Base-by-base conservation (phyloP, 768 basidiomycete species). In the Lactarius trivialis region DNA sequence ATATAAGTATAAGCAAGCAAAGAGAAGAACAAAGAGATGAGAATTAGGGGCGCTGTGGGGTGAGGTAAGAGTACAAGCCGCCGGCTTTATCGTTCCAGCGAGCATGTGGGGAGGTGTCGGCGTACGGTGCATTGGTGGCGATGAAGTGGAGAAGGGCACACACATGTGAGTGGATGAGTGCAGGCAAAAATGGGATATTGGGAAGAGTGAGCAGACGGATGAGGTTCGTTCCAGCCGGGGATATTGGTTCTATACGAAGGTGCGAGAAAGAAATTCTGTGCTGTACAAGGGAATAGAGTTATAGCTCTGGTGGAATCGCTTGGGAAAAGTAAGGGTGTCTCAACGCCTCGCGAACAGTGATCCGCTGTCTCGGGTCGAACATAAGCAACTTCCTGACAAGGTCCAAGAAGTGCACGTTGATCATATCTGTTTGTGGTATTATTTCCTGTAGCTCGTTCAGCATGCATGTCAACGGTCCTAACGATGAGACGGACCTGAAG, bases 301-400 rank as follows among this genome's bases (percentile, higher is more conserved):
- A 91, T 75, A 85, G 76, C 76, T 91, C 89, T 63, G 82, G 77
- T 43, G 87, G 79, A 65, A 89, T 83, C 72, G 76, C 78, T 71
- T 86, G 71, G 55, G 82, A 78, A 71, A 95, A 93, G 74, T 93
- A 98, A 4, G 88, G 89, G 70, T 97, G 95, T 56, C 82, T 81
- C 62, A 97, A 82, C 21, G 95, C 95, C 33, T 92, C 88, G 72
- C 85, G 82, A 52, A 98, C 95, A 39, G 88, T 86, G 69, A 95
- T 88, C 72, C 95, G 86, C 68, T 89, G 85, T 2, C 82, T 81
- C 36, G 95, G 94, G 73, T 98, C 95, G 73, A 95, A 97, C 55
- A 86, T 85, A 49, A 98, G 82, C 65, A 98, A 81, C 73, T 84
- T 86, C 72, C 84, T 84, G 66, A 97, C 92, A 36, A 98, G 84